phyloP scores from a whole-genome alignment of 2,329 filamentous ascomycete species.

The Meredithiella fracta region DNA sequence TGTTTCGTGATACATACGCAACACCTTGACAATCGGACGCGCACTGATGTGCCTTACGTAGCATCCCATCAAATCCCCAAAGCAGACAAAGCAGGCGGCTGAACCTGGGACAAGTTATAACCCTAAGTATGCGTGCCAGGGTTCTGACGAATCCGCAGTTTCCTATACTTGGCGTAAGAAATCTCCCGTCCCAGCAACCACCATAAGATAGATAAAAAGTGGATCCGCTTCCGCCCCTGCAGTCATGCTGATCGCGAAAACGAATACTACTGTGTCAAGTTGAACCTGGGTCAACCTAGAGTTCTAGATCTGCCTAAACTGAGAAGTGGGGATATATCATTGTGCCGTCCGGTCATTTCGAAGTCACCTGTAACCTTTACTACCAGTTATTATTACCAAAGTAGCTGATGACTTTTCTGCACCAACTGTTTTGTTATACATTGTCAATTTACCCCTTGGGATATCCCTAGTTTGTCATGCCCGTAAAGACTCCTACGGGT shows the following conservation, averaged over 20 bases:
- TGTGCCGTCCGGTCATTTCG: not conserved
- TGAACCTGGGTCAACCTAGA: not conserved
- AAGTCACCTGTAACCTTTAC: too few relatives aligned
- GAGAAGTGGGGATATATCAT: not conserved
- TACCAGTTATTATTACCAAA: too few relatives aligned
- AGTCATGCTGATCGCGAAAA: slow-evolving; percentile 1
- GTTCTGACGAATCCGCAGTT: too few relatives aligned
- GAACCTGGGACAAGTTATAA: not conserved
- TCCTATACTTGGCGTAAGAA: too few relatives aligned
- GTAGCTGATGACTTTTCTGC: too few relatives aligned
- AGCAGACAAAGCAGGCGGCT: slow-evolving; percentile 1
- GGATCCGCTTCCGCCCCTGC: not conserved
- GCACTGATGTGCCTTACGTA: slow-evolving; percentile 2
- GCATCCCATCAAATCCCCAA: not conserved
- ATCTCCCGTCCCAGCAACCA: not conserved
- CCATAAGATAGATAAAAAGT: not conserved
- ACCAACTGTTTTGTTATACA: too few relatives aligned
- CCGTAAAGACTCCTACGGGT: slow-evolving; percentile 16
- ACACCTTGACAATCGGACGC: not conserved
- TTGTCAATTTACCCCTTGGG: not conserved
- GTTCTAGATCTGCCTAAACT: not conserved
- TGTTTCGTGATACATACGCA: slow-evolving; percentile 1
- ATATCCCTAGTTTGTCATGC: not conserved
- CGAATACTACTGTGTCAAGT: not conserved
- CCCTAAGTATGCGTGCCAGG: not conserved